These are phyloP conservation scores for Babesia ovata DNA, from an alignment of 169 alveolate species.

Conservation along the genomic window DNA sequence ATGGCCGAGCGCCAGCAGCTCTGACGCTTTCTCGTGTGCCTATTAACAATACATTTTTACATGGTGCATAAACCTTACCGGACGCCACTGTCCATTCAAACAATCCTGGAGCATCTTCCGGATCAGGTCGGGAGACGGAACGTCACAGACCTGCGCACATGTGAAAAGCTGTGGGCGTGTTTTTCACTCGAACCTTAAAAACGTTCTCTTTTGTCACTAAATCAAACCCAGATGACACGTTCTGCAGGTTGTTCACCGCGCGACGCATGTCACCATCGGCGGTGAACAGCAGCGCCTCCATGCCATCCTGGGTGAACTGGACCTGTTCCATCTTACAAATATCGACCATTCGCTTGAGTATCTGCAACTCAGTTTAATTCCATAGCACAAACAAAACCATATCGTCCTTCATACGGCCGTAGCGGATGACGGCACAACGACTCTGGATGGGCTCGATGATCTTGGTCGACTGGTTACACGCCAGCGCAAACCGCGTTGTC, in stretches of 20 bases:
- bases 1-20: slow-evolving; percentile 81
- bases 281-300: slow-evolving; percentile 94
- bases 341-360: slow-evolving; percentile 85
- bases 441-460: slow-evolving; percentile 99
- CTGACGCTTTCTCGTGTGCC: slow-evolving; percentile 65
- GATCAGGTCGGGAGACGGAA: slow-evolving; percentile 95
- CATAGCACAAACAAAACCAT: slow-evolving; percentile 69
- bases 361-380: slow-evolving; percentile 7
- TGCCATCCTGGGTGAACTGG: slow-evolving; percentile 88
- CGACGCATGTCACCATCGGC: slow-evolving; percentile 94
- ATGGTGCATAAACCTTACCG: slow-evolving; percentile 3
- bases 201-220: slow-evolving; percentile 94
- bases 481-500: slow-evolving; percentile 98
- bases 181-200: slow-evolving; percentile 77
- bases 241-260: slow-evolving; percentile 93
- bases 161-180: neutral
- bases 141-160: slow-evolving; percentile 84
- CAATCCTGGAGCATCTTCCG: slow-evolving; percentile 84
- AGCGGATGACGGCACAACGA: slow-evolving; percentile 98
- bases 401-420: slow-evolving; percentile 91
- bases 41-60: neutral
- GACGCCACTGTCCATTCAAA: slow-evolving; percentile 85
- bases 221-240: slow-evolving; percentile 95
- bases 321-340: slow-evolving; percentile 80
- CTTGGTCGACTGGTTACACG: slow-evolving; percentile 97